Conservation (phyloP, 345 rosid species). For the Trapa incisa region DNA sequence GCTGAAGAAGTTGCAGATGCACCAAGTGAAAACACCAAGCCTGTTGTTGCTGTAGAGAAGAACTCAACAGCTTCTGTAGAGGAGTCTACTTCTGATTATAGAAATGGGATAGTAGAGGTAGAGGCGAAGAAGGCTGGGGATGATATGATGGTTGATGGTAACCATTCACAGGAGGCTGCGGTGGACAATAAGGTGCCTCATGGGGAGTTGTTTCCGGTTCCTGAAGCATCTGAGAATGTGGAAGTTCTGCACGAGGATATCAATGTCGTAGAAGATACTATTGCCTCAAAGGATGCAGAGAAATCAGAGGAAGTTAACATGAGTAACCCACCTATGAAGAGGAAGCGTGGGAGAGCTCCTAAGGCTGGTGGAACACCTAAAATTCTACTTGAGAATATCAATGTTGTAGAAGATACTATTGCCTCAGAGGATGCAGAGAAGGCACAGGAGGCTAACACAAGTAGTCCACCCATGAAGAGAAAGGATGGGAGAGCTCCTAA, state of each 20-base stretch:
- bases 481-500: slow-evolving; percentile 48
- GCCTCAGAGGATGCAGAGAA: slow-evolving; percentile 17
- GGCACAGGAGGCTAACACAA: slow-evolving; percentile 36
- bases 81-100: not conserved
- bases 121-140: slow-evolving; percentile 10
- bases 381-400: slow-evolving; percentile 14
- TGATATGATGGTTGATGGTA: slow-evolving; percentile 12
- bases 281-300: slow-evolving; percentile 14
- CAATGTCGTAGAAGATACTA: slow-evolving; percentile 18
- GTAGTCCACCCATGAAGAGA: slow-evolving; percentile 49
- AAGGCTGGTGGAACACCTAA: slow-evolving; percentile 21
- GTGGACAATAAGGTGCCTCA: slow-evolving; percentile 1
- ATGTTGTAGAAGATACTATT: slow-evolving; percentile 16
- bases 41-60: slow-evolving; percentile 2
- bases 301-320: slow-evolving; percentile 34
- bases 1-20: slow-evolving; percentile 10
- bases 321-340: slow-evolving; percentile 43
- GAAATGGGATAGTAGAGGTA: not conserved
- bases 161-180: slow-evolving; percentile 7
- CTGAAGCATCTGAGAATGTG: slow-evolving; percentile 21
- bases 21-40: slow-evolving; percentile 11
- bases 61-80: slow-evolving; percentile 1
- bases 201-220: slow-evolving; percentile 7
- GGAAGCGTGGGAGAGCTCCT: slow-evolving; percentile 52
- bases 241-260: slow-evolving; percentile 12